Base-by-base conservation (phyloP, 1,139 yeast species). In the Pneumocystis oryctolagi region DNA sequence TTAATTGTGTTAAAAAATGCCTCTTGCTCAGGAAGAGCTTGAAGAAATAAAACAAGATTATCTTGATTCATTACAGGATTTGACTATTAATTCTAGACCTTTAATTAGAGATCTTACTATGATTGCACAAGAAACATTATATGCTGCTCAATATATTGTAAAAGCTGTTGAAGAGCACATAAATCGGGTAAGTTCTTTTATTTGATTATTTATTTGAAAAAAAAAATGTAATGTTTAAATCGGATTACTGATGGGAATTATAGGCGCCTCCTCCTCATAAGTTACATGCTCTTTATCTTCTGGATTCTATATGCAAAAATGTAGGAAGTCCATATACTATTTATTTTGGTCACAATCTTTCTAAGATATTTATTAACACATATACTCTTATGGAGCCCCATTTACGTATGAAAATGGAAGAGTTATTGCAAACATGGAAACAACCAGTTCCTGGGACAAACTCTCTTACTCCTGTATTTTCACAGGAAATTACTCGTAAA, bases 281-380 rank as follows among this genome's bases (percentile, higher is more conserved):
- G 74, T 78, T 92, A 63, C 92, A 82, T 70, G 84, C 94, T 3
- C 78, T 92, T 68, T 92, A 90, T 72, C 79, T 90, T 61, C 75
- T 92, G 64, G 98, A 92, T 73, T 89, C 97, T n/a, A 86, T 92
- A 60, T 87, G 95, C 74, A 92, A 92, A 74, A 87, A 85, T 69
- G 85, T 89, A 30, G 97, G 97, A 5, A 81, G 84, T 66, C 97
- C 97, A 0, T 92, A 90, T 72, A 87, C 89, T 42, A 78, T 83
- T 12, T 74, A 86, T 65, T 83, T 90, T 71, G 86, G 89, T 5
- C 70, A 81, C 76, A 84, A 84, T 62, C 76, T 89, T 58, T 84
- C 79, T 74, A 81, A 79, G 68, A 76, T 87, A 2, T 92, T 85
- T 73, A 83, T 88, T 32, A 84, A 83, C 67, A 85, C 90, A 1